Conservation (phyloP, 345 rosid genomes). For the Gossypium stocksii region DNA sequence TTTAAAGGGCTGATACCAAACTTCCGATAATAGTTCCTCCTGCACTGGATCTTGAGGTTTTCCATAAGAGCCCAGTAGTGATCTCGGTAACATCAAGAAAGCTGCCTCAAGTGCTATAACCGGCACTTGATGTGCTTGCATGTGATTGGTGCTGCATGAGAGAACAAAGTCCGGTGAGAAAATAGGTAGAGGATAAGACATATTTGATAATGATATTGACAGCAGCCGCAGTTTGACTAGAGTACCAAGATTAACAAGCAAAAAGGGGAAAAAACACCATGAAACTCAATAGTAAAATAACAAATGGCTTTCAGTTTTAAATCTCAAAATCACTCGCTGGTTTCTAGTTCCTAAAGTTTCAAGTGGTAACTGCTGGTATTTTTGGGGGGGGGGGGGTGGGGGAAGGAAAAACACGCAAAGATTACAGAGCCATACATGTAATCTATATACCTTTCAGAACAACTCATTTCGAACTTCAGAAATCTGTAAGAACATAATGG, state of each 20-base stretch:
- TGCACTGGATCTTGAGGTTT: slow-evolving; percentile 52
- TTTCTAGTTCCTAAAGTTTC: no score
- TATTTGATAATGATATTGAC: not conserved
- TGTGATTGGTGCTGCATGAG: slow-evolving; percentile 62
- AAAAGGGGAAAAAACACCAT: no score
- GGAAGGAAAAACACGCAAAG: no score
- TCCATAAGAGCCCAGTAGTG: slow-evolving; percentile 74
- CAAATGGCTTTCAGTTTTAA: no score
- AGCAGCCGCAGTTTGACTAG: not conserved
- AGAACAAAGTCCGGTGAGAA: slow-evolving; percentile 36
- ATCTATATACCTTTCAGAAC: no score
- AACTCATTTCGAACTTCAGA: no score
- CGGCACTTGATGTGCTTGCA: slow-evolving; percentile 77
- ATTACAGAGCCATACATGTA: no score
- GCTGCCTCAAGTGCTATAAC: slow-evolving; percentile 51
- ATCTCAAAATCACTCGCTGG: slow-evolving; percentile 58
- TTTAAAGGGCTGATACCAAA: slow-evolving; percentile 59
- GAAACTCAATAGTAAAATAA: no score
- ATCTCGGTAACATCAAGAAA: slow-evolving; percentile 55
- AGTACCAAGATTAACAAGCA: no score
- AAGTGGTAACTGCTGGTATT: no score
- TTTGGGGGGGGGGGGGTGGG: no score
- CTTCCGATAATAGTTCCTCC: slow-evolving; percentile 56
- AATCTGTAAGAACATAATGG: no score
- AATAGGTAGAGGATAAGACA: not conserved